Conservation (phyloP, 345 rosid species). For the Acer negundo region DNA sequence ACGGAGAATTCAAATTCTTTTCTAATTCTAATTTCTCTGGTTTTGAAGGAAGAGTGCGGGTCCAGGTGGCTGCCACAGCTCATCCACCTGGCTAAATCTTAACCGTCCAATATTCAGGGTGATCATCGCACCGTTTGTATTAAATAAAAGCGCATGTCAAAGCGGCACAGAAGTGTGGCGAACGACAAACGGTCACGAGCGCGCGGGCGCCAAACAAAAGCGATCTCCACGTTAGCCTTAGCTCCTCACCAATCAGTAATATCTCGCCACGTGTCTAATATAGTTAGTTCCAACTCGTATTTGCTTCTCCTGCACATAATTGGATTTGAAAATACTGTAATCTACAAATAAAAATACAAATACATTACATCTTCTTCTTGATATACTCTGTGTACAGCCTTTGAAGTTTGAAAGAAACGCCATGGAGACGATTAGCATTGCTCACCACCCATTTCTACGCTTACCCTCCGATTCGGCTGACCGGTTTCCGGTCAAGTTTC, state of each 20-base stretch:
- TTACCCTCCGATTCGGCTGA: neutral
- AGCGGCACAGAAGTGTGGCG: neutral
- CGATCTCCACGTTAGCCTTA: conserved; percentile 11
- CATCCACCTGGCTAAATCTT: conserved; percentile 1
- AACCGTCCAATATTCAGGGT: neutral
- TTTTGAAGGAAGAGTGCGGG: no score
- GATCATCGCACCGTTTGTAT: neutral
- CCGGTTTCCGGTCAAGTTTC: neutral
- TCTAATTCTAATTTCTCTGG: no score
- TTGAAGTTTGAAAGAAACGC: neutral
- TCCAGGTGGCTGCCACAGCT: neutral
- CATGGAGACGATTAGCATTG: conserved; percentile 15
- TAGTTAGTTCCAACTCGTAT: neutral
- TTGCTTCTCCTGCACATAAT: neutral
- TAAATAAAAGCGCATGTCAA: neutral
- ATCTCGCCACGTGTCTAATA: conserved; percentile 1
- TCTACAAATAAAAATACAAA: neutral
- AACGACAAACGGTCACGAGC: conserved; percentile 7
- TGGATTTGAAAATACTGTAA: neutral
- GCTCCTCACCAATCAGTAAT: neutral
- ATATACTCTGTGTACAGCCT: neutral
- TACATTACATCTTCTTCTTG: neutral
- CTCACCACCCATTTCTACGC: neutral
- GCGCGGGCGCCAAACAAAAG: neutral
- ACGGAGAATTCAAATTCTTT: no score